A percentile compares a stretch with the other conserved stretches of the same genome.
phyloP scores from a whole-genome alignment of 2,329 filamentous ascomycete species.

The Cercospora nicotianae region DNA sequence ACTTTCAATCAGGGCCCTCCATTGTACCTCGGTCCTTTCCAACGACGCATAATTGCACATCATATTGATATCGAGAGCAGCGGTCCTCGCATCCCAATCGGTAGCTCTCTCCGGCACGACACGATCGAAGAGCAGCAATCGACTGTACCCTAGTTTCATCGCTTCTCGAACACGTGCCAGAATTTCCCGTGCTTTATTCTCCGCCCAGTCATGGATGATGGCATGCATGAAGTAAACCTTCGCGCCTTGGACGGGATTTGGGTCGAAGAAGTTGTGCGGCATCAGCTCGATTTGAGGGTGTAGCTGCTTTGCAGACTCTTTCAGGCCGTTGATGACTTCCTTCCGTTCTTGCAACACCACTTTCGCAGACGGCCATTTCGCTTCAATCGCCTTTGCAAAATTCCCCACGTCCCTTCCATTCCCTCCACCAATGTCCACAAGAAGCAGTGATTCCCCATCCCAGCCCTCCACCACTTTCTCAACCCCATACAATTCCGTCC shows the following conservation, averaged over 20 bases:
- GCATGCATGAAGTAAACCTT: conserved; percentile 34
- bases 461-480: conserved; percentile 13
- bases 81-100: conserved; percentile 14
- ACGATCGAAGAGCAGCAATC: conserved; percentile 32
- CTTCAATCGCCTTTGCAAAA: conserved; percentile 1
- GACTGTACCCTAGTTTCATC: conserved; percentile 31
- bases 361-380: neutral
- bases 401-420: conserved; percentile 23
- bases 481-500: conserved; percentile 12
- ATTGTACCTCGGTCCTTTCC: conserved; percentile 46
- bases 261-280: conserved; percentile 26
- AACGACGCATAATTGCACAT: conserved; percentile 40
- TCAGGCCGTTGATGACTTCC: conserved; percentile 3
- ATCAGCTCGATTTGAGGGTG: conserved; percentile 12
- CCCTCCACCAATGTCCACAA: conserved; percentile 32
- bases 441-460: conserved; percentile 18
- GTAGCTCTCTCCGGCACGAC: conserved; percentile 26
- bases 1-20: conserved; percentile 30
- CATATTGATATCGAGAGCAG: conserved; percentile 45
- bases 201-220: conserved; percentile 31
- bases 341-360: conserved; percentile 18
- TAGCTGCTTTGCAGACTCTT: neutral
- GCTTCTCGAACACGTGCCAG: conserved; percentile 25
- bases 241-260: conserved; percentile 29
- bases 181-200: conserved; percentile 25